Conservation (phyloP, 768 basidiomycete genomes). For the Xerocomus spinulosus region DNA sequence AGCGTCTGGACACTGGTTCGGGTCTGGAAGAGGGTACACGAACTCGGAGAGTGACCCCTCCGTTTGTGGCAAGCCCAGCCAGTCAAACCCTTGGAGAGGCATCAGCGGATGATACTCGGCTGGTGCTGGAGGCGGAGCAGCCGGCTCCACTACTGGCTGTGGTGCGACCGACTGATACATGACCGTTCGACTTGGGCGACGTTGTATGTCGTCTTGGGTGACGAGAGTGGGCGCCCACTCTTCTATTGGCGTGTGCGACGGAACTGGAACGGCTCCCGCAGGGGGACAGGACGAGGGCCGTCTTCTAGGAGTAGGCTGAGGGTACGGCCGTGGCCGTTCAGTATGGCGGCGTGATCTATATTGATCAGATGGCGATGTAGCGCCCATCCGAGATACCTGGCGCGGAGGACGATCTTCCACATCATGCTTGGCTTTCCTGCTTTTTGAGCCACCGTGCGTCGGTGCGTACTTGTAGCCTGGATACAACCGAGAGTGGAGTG, state of each 20-base stretch:
- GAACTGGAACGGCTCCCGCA: slow-evolving; percentile 31
- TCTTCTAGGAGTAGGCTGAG: slow-evolving; percentile 20
- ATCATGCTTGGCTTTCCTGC: slow-evolving; percentile 18
- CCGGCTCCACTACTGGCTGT: slow-evolving; percentile 6
- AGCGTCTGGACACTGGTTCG: slow-evolving; percentile 1
- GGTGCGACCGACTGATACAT: slow-evolving; percentile 33
- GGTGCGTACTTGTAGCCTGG: slow-evolving; percentile 45
- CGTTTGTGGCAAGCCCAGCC: slow-evolving; percentile 11
- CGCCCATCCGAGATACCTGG: slow-evolving; percentile 9
- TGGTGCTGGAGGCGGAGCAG: background rate
- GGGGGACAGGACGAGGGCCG: slow-evolving; percentile 44
- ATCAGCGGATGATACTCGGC: background rate
- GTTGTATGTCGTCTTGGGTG: slow-evolving; percentile 32
- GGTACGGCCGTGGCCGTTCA: slow-evolving; percentile 24
- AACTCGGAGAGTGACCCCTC: slow-evolving; percentile 5
- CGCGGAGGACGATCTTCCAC: slow-evolving; percentile 9
- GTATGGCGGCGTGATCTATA: slow-evolving; percentile 5
- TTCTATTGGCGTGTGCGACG: slow-evolving; percentile 6
- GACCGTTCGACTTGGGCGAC: slow-evolving; percentile 28
- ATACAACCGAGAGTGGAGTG: slow-evolving; percentile 35
- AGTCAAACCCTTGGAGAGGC: slow-evolving; percentile 3
- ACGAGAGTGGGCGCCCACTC: slow-evolving; percentile 20
- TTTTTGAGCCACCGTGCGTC: slow-evolving; percentile 15
- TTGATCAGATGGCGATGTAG: background rate
- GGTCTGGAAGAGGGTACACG: background rate